phyloP scores from a whole-genome alignment of 371 early-diverging fungal genomes.

The Mortierella sp. region DNA sequence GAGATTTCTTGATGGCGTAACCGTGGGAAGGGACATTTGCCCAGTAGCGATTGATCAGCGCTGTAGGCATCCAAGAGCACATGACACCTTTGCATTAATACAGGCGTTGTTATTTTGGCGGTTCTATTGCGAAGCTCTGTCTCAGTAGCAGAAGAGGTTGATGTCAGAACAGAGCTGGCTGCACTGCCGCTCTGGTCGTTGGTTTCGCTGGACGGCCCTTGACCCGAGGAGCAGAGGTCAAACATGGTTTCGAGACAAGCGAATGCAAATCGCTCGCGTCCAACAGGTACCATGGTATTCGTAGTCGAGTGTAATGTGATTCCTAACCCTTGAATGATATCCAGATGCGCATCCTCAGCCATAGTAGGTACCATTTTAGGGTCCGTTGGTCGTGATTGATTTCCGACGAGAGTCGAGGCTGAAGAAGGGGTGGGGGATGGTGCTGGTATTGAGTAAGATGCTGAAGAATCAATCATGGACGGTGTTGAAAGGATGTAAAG shows the following conservation, averaged over 20 bases:
- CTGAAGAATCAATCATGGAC: slow-evolving; percentile 1
- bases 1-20: slow-evolving; percentile 83
- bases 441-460: neutral
- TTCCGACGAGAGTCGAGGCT: neutral
- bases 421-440: neutral
- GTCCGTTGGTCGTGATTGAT: neutral
- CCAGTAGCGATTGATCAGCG: slow-evolving; percentile 80
- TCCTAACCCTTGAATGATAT: slow-evolving; percentile 39
- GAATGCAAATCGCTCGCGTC: slow-evolving; percentile 81
- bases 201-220: neutral
- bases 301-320: slow-evolving; percentile 58
- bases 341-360: slow-evolving; percentile 15
- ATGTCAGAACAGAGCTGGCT: no score
- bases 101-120: slow-evolving; percentile 74
- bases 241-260: slow-evolving; percentile 75
- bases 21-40: slow-evolving; percentile 86
- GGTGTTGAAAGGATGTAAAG: slow-evolving; percentile 37
- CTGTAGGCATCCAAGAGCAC: slow-evolving; percentile 77
- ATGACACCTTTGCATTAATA: slow-evolving; percentile 79
- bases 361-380: neutral
- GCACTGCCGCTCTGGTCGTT: neutral
- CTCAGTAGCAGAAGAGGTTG: slow-evolving; percentile 6
- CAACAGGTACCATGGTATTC: slow-evolving; percentile 73
- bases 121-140: slow-evolving; percentile 63
- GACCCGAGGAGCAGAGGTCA: slow-evolving; percentile 66